phyloP scores from a whole-genome alignment of 75 land plant species.

The Azolla pinnata region DNA sequence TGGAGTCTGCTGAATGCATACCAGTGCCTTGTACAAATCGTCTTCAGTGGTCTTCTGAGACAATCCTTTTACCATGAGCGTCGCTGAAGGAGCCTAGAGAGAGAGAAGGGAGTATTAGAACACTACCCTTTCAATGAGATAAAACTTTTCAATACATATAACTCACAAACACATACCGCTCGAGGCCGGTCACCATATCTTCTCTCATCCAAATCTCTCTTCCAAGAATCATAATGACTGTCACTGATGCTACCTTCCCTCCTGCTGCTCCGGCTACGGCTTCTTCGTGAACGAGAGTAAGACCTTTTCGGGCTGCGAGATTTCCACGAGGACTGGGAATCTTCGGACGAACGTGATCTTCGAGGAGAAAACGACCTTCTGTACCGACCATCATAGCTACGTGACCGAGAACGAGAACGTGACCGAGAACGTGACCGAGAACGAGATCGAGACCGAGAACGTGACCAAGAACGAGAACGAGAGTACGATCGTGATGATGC shows the following conservation, averaged over 20 bases:
- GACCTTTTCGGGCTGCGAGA: not conserved
- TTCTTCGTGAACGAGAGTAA: no score
- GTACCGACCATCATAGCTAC: slow-evolving; percentile 50
- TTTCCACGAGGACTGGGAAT: not conserved
- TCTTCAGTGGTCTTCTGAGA: slow-evolving; percentile 89
- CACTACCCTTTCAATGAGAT: not conserved
- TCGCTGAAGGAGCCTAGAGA: slow-evolving; percentile 81
- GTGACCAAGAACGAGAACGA: not conserved
- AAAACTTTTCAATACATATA: not conserved
- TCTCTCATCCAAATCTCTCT: slow-evolving; percentile 59
- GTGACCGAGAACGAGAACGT: slow-evolving; percentile 44
- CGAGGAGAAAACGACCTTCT: slow-evolving; percentile 23
- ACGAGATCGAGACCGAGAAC: not conserved
- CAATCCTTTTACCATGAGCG: slow-evolving; percentile 93
- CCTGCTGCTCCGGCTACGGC: slow-evolving; percentile 53
- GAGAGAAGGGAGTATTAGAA: not conserved
- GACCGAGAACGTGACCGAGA: slow-evolving; percentile 9
- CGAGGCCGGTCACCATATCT: slow-evolving; percentile 43
- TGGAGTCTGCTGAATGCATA: slow-evolving; percentile 17
- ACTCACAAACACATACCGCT: no score
- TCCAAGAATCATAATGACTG: slow-evolving; percentile 48
- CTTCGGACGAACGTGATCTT: slow-evolving; percentile 2
- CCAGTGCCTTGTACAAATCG: slow-evolving; percentile 82
- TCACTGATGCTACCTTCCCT: slow-evolving; percentile 54
- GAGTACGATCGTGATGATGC: slow-evolving; percentile 4